phyloP scores from a whole-genome alignment of 2,329 filamentous ascomycete species.

The Hypoxylon sp. region DNA sequence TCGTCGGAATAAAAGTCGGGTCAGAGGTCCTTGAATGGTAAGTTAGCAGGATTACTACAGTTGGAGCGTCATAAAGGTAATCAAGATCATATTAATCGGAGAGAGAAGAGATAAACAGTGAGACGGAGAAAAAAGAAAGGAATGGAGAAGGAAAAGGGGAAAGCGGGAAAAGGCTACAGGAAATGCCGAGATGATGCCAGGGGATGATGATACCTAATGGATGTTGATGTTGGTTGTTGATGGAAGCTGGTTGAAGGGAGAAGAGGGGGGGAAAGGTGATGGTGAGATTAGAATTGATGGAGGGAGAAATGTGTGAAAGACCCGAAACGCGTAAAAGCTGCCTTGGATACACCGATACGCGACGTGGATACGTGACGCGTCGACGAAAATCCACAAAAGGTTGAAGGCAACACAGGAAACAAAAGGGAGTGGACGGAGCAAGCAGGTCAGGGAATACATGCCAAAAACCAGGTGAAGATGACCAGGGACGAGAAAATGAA shows the following conservation, averaged over 20 bases:
- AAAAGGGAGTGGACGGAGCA: not conserved
- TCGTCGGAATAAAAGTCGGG: not conserved
- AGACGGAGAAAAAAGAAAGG: not conserved
- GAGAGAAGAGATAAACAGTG: not conserved
- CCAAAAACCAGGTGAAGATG: not conserved
- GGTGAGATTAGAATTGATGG: not conserved
- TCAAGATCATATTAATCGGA: not conserved
- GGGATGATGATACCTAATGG: not conserved
- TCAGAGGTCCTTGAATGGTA: not conserved
- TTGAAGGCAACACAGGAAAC: not conserved
- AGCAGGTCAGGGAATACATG: not conserved
- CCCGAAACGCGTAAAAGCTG: not conserved
- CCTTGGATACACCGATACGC: not conserved
- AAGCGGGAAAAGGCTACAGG: not conserved
- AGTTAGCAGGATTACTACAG: not conserved
- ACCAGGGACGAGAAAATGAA: not conserved
- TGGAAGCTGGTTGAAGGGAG: not conserved
- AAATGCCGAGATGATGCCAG: not conserved
- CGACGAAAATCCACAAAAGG: not conserved
- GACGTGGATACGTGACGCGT: not conserved
- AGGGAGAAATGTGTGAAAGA: not conserved
- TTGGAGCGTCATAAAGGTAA: not conserved
- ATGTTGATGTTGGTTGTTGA: not conserved
- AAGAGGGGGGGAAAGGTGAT: not conserved
- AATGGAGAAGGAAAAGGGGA: not conserved